Evolutionary conservation across 805 yeast genomes (phyloP).

Genomic region (Cyberlindnera americana): DNA sequence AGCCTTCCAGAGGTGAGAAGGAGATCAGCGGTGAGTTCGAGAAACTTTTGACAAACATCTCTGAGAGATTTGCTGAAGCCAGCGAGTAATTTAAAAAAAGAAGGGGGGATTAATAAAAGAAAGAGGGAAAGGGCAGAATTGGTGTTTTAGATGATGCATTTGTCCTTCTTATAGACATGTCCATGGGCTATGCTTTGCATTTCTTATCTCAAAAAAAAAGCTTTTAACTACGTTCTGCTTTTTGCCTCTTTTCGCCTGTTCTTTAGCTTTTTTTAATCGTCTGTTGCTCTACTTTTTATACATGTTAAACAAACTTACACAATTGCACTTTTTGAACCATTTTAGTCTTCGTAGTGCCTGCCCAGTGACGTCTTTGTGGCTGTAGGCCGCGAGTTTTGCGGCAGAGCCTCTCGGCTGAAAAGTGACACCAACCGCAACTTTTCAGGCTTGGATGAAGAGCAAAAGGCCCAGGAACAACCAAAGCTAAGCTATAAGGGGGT

Average conservation of each 20-base stretch:
- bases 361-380: background rate
- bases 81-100: conserved; percentile 78
- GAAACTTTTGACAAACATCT: conserved; percentile 66
- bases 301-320: background rate
- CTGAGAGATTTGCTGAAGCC: conserved; percentile 93
- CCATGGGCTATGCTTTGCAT: background rate
- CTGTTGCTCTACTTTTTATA: background rate
- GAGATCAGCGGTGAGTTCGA: conserved; percentile 76
- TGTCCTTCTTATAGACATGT: background rate
- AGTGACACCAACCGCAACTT: background rate
- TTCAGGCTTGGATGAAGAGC: too few relatives aligned
- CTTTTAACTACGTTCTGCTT: too few relatives aligned
- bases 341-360: background rate
- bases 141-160: background rate
- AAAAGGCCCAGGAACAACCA: too few relatives aligned
- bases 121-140: background rate
- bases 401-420: too few relatives aligned
- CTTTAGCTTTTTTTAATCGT: background rate
- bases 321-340: background rate
- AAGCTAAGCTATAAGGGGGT: too few relatives aligned
- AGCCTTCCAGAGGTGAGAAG: conserved; percentile 87
- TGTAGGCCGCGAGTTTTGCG: too few relatives aligned
- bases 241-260: background rate
- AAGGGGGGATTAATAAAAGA: conserved; percentile 3
- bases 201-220: too few relatives aligned